Percentiles rank a stretch among this genome's conserved stretches.
phyloP scores from a whole-genome alignment of 1,284 basidiomycete species.

The Macrocybe sp. region DNA sequence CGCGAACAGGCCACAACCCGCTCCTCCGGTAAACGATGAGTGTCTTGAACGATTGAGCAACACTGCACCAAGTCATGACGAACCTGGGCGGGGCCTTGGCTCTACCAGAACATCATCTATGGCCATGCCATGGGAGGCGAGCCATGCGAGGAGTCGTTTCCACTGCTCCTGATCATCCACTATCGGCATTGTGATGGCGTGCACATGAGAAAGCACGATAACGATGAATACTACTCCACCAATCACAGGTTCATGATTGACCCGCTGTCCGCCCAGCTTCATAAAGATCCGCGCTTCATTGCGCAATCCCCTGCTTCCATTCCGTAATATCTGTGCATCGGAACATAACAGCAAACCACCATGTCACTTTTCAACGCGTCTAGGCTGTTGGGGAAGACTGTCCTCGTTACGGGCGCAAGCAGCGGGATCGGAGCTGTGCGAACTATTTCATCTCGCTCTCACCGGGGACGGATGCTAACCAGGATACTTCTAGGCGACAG shows the following conservation, averaged over 20 bases:
- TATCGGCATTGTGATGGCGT: constrained; percentile 24
- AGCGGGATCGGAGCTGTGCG: constrained; percentile 77
- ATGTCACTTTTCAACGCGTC: constrained; percentile 80
- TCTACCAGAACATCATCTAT: constrained; percentile 38
- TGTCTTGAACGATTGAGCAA: neutral
- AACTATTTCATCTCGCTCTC: neutral
- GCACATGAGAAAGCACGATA: constrained; percentile 5
- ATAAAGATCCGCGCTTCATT: neutral
- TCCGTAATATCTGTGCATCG: constrained; percentile 5
- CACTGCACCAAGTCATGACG: constrained; percentile 8
- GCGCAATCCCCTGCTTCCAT: constrained; percentile 1
- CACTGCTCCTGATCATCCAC: constrained; percentile 25
- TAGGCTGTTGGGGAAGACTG: constrained; percentile 77
- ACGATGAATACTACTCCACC: neutral
- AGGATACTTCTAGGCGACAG: constrained; percentile 57
- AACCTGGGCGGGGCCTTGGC: constrained; percentile 37
- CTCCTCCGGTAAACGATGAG: constrained; percentile 33
- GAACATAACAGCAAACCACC: constrained; percentile 9
- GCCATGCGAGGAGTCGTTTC: constrained; percentile 51
- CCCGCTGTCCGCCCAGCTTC: too few relatives aligned
- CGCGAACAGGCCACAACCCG: constrained; percentile 71
- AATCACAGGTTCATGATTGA: neutral
- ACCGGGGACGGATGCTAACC: constrained; percentile 5
- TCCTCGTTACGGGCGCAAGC: constrained; percentile 84
- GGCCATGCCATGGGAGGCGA: constrained; percentile 49